Percentiles rank a stretch among this genome's conserved stretches.
Evolutionary conservation across 495 filamentous ascomycete species (phyloP).

Genomic region (Staphylotrichum tortipilum): DNA sequence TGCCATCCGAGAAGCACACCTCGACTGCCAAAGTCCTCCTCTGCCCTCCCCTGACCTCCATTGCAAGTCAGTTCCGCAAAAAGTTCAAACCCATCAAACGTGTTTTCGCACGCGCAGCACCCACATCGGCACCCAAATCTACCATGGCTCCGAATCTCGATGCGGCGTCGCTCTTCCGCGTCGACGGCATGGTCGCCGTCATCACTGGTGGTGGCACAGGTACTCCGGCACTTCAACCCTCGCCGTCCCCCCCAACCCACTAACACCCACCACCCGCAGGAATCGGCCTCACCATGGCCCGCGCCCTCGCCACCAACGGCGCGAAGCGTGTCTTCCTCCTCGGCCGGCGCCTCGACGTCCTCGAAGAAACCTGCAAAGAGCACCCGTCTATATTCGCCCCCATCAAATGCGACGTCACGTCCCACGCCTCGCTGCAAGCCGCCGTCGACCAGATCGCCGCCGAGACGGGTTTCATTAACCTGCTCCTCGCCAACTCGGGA

Average conservation of each 20-base stretch:
- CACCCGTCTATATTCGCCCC: constrained; percentile 41
- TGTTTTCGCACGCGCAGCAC: too few species aligned
- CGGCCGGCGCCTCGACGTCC: constrained; percentile 47
- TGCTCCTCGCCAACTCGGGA: constrained; percentile 60
- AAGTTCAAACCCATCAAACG: too few species aligned
- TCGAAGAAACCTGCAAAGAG: constrained; percentile 34
- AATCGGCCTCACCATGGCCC: constrained; percentile 57
- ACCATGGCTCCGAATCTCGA: constrained; percentile 5
- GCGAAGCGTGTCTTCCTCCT: constrained; percentile 62
- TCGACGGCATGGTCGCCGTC: constrained; percentile 52
- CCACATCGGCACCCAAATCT: background rate
- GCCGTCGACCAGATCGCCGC: constrained; percentile 41
- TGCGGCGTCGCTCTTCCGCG: constrained; percentile 37
- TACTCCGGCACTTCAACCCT: constrained; percentile 12
- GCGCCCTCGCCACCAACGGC: constrained; percentile 54
- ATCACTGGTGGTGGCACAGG: constrained; percentile 55
- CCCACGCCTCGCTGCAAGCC: constrained; percentile 48
- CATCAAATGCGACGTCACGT: constrained; percentile 56
- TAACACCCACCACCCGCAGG: constrained; percentile 29
- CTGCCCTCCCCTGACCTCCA: too few species aligned
- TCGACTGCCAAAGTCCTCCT: too few species aligned
- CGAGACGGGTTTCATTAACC: constrained; percentile 45
- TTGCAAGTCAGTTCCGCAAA: too few species aligned
- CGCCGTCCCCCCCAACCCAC: background rate
- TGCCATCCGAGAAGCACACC: too few species aligned